Base-by-base conservation (phyloP, 352 stramenopile species). In the Phytophthora pisi region DNA sequence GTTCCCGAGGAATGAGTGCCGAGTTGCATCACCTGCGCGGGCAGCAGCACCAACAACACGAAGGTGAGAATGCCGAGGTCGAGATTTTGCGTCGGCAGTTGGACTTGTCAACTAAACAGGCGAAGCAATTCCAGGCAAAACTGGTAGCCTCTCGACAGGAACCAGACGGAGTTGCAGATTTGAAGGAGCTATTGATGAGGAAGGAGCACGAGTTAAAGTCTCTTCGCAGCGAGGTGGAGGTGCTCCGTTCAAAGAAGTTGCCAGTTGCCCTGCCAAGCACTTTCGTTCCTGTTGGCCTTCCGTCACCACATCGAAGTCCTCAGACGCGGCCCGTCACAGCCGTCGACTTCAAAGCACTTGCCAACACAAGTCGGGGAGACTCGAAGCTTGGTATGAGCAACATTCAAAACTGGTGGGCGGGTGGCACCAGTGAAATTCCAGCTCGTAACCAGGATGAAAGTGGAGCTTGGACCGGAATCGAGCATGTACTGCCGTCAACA, bases 341-440 rank as follows among this genome's bases (percentile, higher is more conserved):
- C 5, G 52, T 79, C 1, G 79, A 84, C 9, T 13, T 74, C 11
- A 71, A 74, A 46, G 18, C 46, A 16, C 43, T 74, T 36, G 23
- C 55, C 9, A 51, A 1, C 15, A 24, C 26, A 9, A 50, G 18
- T 63, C 51, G 36, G 13, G 16, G 18, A 10, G 61, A 64, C 55
- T 26, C 61, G 13, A 65, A 57, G 38, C 46, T 57, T 13, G 50
- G 70, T 2, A 64, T 52, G 46, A 56, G 53, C 52, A 78, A 73
- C 34, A 90, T 91, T 38, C 78, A 88, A 9, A 85, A 57, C 54
- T 91, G 83, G 79, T 91, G 83, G 83, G 64, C 79, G 1, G 83
- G 82, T 5, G 16, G 13, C 43, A 16, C 16, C 34, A 43, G 51
- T 30, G 56, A 60, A 2, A 11, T 10, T 56, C 50, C 30, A 20